Evolutionary conservation across 257 asterid species (phyloP).

Genomic region (Leptodermis oblonga): DNA sequence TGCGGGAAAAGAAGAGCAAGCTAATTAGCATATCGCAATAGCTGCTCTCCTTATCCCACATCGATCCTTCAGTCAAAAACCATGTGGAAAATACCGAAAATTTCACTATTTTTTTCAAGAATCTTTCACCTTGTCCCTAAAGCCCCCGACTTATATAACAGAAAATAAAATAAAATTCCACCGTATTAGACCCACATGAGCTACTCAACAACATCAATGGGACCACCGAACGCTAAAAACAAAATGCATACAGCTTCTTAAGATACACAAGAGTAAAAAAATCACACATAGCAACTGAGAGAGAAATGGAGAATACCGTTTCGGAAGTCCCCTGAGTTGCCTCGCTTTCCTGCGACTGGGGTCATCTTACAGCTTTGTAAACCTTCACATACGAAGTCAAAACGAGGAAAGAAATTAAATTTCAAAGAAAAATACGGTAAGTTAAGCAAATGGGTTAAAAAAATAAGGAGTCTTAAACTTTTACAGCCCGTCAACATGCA

Average conservation of each 20-base stretch:
- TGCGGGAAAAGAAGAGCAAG: background rate
- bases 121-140: too few species aligned
- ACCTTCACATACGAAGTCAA: conserved; percentile 40
- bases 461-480: too few species aligned
- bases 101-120: background rate
- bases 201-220: background rate
- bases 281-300: background rate
- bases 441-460: conserved; percentile 6
- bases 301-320: conserved; percentile 30
- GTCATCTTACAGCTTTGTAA: conserved; percentile 19
- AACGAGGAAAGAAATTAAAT: background rate
- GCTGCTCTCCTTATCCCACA: background rate
- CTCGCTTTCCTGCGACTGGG: conserved; percentile 32
- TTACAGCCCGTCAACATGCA: background rate
- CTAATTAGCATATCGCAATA: background rate
- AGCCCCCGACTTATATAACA: too few species aligned
- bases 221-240: background rate
- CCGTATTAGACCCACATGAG: background rate
- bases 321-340: conserved; percentile 15
- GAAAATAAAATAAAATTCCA: background rate
- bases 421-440: background rate
- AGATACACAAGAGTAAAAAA: background rate
- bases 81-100: background rate
- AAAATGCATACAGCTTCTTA: background rate
- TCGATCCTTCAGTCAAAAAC: too few species aligned